phyloP scores from a whole-genome alignment of 1,139 yeast species.

The Hemisphaericaspora subhashii region DNA sequence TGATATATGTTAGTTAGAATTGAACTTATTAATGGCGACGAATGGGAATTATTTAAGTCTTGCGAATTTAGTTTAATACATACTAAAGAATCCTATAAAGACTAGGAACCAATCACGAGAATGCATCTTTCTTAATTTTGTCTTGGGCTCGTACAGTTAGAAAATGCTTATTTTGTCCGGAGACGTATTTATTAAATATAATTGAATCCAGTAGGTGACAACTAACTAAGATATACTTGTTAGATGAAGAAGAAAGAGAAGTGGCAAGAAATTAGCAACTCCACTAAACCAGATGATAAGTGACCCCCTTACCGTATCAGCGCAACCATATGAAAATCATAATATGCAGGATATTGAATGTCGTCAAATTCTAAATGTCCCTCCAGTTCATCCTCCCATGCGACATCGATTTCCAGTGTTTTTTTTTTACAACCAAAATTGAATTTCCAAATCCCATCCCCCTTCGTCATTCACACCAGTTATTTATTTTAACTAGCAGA shows the following conservation, averaged over 20 bases:
- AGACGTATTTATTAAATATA: too few relatives aligned
- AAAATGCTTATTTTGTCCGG: too few relatives aligned
- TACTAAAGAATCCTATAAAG: conserved; percentile 65
- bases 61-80: conserved; percentile 8
- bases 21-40: background rate
- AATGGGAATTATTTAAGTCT: background rate
- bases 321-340: background rate
- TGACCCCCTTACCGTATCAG: background rate
- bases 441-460: background rate
- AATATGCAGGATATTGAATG: background rate
- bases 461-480: too few relatives aligned
- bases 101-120: conserved; percentile 80
- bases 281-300: too few relatives aligned
- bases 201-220: too few relatives aligned
- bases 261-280: too few relatives aligned
- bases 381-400: background rate
- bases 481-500: too few relatives aligned
- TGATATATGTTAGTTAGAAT: conserved; percentile 1
- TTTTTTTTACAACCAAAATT: background rate
- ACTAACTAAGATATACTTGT: background rate
- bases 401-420: background rate
- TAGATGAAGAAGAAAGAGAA: background rate
- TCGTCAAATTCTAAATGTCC: background rate
- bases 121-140: too few relatives aligned
- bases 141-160: too few relatives aligned